phyloP scores from a whole-genome alignment of 2,329 filamentous ascomycete genomes.

The Sclerotinia sclerotiorum region DNA sequence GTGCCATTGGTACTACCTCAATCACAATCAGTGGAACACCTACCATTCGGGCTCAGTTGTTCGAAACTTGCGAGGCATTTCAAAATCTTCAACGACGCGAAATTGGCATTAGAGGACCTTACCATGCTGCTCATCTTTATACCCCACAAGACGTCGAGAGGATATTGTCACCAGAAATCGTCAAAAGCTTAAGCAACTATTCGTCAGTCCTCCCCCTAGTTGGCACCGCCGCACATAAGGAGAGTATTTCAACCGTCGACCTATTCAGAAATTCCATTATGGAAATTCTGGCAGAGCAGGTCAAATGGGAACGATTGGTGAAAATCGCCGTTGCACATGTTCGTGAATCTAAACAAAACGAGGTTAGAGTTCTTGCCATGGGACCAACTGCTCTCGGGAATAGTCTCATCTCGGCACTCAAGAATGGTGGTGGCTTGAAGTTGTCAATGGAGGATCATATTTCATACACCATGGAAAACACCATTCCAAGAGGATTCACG shows the following conservation, averaged over 20 bases:
- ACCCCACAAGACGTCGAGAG: slow-evolving; percentile 31
- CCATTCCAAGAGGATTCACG: slow-evolving; percentile 25
- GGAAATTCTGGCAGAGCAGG: slow-evolving; percentile 28
- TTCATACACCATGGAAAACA: slow-evolving; percentile 27
- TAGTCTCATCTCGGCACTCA: slow-evolving; percentile 20
- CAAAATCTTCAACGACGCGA: slow-evolving; percentile 27
- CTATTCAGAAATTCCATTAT: slow-evolving; percentile 28
- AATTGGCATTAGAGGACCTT: slow-evolving; percentile 35
- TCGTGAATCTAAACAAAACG: slow-evolving; percentile 17
- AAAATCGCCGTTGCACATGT: slow-evolving; percentile 25
- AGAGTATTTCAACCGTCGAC: slow-evolving; percentile 23
- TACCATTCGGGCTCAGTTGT: slow-evolving; percentile 26
- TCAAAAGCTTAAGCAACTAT: slow-evolving; percentile 21
- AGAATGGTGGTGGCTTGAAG: slow-evolving; percentile 19
- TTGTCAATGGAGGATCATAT: slow-evolving; percentile 29
- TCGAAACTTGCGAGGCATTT: slow-evolving; percentile 22
- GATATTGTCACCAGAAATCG: slow-evolving; percentile 29
- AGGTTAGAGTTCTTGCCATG: slow-evolving; percentile 30
- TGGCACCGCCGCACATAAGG: slow-evolving; percentile 19
- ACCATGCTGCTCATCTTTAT: slow-evolving; percentile 40
- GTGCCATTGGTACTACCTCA: slow-evolving; percentile 27
- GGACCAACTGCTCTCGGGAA: slow-evolving; percentile 31
- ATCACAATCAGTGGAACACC: slow-evolving; percentile 34
- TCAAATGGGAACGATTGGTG: slow-evolving; percentile 29
- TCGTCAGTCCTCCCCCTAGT: slow-evolving; percentile 25